phyloP scores from a whole-genome alignment of 192 early-diverging fungal genomes.

The Kickxella alabastrina region DNA sequence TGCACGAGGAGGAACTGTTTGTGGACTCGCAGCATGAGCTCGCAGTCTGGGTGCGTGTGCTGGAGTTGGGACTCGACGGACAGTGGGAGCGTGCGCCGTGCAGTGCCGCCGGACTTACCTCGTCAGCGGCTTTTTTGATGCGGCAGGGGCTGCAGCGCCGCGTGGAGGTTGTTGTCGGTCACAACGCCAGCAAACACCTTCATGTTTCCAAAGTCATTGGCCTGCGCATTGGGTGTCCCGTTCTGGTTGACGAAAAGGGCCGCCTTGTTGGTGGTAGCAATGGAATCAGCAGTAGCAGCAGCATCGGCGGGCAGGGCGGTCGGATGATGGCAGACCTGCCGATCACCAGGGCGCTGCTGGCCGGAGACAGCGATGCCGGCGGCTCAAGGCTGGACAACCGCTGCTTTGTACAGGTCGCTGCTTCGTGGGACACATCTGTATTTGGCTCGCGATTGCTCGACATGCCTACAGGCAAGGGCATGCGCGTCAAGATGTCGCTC shows the following conservation, averaged over 20 bases:
- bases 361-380: slow-evolving; percentile 5
- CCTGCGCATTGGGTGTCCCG: slow-evolving; percentile 23
- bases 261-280: slow-evolving; percentile 31
- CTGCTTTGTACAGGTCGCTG: slow-evolving; percentile 53
- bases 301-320: neutral
- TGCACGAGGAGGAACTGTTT: slow-evolving; percentile 59
- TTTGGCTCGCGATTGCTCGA: slow-evolving; percentile 66
- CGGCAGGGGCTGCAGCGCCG: slow-evolving; percentile 75
- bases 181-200: slow-evolving; percentile 65
- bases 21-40: slow-evolving; percentile 67
- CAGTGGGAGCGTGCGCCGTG: slow-evolving; percentile 49
- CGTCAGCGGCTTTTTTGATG: slow-evolving; percentile 52
- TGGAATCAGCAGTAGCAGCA: neutral
- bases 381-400: slow-evolving; percentile 60
- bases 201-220: slow-evolving; percentile 29
- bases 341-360: slow-evolving; percentile 45
- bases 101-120: slow-evolving; percentile 33
- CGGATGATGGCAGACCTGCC: slow-evolving; percentile 12
- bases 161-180: slow-evolving; percentile 59
- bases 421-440: slow-evolving; percentile 74
- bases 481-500: slow-evolving; percentile 58
- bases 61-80: slow-evolving; percentile 62
- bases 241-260: slow-evolving; percentile 61
- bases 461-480: slow-evolving; percentile 55
- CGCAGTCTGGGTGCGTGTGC: slow-evolving; percentile 59